Evolutionary conservation across 2,329 filamentous ascomycete genomes (phyloP), one percentile per base, ranked within the genome.

Genomic region (Epichloe aotearoae): DNA sequence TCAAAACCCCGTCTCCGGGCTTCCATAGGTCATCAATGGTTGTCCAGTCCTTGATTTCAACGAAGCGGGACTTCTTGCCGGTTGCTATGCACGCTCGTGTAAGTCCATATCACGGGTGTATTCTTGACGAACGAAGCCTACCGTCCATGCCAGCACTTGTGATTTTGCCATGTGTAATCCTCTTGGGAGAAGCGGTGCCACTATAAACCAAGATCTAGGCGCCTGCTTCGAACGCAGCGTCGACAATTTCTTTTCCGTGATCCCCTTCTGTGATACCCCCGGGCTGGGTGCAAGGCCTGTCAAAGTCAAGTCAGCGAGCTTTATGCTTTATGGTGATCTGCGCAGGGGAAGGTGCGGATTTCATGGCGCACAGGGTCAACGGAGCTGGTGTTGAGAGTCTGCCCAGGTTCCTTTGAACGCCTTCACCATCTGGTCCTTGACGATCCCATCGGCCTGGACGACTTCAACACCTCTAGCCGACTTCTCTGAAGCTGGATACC

Each of bases 61-160:
- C 50, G 47, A 60, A 66, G 1, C 63, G 63, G 5, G 64, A 52
- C 53, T 64, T 63, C 52, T 63, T 62, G 15, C 61, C 61, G 0
- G 59, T 66, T 12, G 58, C 67, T 63, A 23, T 26, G 12, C 38
- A 40, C 38, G 15, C 17, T 7, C n/a, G 5, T 40, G 38, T 40
- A 20, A n/a, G 15, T 40, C 38, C 17, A n/a, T 5, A n/a, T 10
- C 20, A 10, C 17, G n/a, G n/a, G n/a, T 20, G 17, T 4, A 3
- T 8, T 19, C 2, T 40, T 19, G 15, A 40, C 38, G n/a, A 4
- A 40, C 6, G n/a, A 40, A 19, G n/a, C 12, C 15, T 11, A 7
- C 67, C 60, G 5, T 70, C 66, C 47, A 67, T 65, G 1, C 60
- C 59, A 23, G 57, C 61, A 54, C 60, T 61, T 2, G 55, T 53